Conservation (phyloP, 495 filamentous ascomycete genomes). For the Penicillium manginii region DNA sequence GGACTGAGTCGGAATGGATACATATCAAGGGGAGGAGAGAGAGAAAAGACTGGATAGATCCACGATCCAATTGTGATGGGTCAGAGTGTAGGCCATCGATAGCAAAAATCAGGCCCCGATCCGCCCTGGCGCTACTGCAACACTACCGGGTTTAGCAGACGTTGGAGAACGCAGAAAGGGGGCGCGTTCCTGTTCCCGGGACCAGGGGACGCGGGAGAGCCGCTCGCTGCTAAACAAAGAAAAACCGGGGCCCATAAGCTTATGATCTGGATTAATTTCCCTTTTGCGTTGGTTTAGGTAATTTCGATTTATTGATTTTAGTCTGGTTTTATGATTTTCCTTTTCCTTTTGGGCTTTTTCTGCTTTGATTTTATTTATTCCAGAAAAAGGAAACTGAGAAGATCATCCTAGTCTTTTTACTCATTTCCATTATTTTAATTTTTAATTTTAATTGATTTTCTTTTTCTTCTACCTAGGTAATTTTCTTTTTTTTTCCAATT, state of each 20-base stretch:
- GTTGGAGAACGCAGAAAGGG: constrained; percentile 29
- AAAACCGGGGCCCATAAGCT: constrained; percentile 18
- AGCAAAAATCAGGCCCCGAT: constrained; percentile 16
- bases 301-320: constrained; percentile 15
- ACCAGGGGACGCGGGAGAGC: constrained; percentile 41
- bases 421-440: constrained; percentile 13
- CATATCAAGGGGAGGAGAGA: not conserved
- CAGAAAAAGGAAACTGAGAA: not conserved
- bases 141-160: constrained; percentile 24
- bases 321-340: constrained; percentile 12
- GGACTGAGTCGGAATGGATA: not conserved
- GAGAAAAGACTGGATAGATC: constrained; percentile 18
- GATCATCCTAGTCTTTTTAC: constrained; percentile 8
- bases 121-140: constrained; percentile 20
- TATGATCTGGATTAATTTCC: constrained; percentile 12
- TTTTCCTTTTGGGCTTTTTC: constrained; percentile 11
- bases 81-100: constrained; percentile 15
- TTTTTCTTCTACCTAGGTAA: constrained; percentile 9
- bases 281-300: constrained; percentile 4
- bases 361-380: constrained; percentile 9
- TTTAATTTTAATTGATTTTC: constrained; percentile 13
- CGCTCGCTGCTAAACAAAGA: constrained; percentile 35
- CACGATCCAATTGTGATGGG: constrained; percentile 24
- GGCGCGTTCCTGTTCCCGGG: constrained; percentile 38
- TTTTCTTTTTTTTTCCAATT: constrained; percentile 13